Conservation (phyloP, 495 filamentous ascomycete genomes). For the Podospora pseudopauciseta region DNA sequence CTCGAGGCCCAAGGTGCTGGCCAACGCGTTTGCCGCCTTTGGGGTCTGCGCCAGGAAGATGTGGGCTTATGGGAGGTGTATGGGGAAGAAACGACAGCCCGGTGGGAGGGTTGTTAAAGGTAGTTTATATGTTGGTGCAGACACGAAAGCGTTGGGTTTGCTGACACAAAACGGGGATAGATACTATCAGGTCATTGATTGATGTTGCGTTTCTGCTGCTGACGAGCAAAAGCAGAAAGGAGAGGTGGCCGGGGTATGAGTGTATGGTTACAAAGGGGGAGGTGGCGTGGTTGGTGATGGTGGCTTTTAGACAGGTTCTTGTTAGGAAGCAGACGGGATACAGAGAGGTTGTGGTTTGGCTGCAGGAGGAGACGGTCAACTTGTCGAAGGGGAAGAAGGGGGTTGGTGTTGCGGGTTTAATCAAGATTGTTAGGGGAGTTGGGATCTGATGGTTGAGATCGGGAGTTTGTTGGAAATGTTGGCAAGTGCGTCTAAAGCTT, state of each 20-base stretch:
- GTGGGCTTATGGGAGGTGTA: conserved; percentile 69
- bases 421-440: conserved; percentile 14
- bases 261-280: conserved; percentile 62
- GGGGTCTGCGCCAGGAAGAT: conserved; percentile 75
- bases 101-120: conserved; percentile 21
- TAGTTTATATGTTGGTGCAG: background rate
- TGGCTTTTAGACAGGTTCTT: conserved; percentile 64
- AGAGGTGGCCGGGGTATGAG: conserved; percentile 48
- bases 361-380: conserved; percentile 45
- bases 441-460: background rate
- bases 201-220: conserved; percentile 63
- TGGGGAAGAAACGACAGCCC: conserved; percentile 55
- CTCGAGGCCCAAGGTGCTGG: conserved; percentile 59
- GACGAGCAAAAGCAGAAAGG: conserved; percentile 49
- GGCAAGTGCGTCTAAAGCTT: too few species aligned
- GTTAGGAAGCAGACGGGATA: conserved; percentile 67
- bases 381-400: conserved; percentile 20
- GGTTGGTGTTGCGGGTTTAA: conserved; percentile 18
- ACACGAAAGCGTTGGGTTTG: background rate
- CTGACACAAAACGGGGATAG: conserved; percentile 30
- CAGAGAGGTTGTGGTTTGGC: conserved; percentile 56
- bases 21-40: conserved; percentile 72
- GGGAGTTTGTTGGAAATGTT: too few species aligned
- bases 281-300: conserved; percentile 65
- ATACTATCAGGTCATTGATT: conserved; percentile 62